These are phyloP conservation scores for Lactarius indigo DNA, from an alignment of 768 basidiomycete species.

Conservation along the genomic window DNA sequence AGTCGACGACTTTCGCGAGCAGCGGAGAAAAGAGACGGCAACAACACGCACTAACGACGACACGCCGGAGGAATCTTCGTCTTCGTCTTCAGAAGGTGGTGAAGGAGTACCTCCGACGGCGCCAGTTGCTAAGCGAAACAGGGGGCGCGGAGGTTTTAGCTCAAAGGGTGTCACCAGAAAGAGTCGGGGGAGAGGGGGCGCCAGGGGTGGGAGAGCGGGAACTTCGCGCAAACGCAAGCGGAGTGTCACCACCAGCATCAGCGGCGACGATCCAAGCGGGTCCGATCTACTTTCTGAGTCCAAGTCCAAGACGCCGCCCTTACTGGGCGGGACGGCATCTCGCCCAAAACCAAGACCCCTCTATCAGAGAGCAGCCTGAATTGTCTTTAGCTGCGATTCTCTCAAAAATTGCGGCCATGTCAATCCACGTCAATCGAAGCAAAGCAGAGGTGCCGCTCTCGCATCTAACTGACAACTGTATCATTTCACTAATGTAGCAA, in stretches of 20 bases:
- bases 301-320: conserved; percentile 30
- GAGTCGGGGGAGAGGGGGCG: conserved; percentile 18
- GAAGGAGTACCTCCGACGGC: background rate
- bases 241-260: conserved; percentile 22
- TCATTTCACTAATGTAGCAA: background rate
- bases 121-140: conserved; percentile 3
- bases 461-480: background rate
- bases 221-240: conserved; percentile 23
- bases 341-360: conserved; percentile 18
- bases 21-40: conserved; percentile 32
- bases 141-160: conserved; percentile 2
- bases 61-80: background rate
- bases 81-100: background rate
- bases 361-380: conserved; percentile 10
- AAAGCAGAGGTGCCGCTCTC: background rate
- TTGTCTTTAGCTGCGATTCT: background rate
- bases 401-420: background rate
- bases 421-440: background rate
- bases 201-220: conserved; percentile 17
- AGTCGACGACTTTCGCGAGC: conserved; percentile 73
- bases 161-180: background rate
- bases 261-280: background rate
- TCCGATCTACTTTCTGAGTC: background rate
- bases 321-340: conserved; percentile 5
- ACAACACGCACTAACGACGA: background rate